phyloP scores from a whole-genome alignment of 2,329 filamentous ascomycete species.

The Claviceps cyperi region DNA sequence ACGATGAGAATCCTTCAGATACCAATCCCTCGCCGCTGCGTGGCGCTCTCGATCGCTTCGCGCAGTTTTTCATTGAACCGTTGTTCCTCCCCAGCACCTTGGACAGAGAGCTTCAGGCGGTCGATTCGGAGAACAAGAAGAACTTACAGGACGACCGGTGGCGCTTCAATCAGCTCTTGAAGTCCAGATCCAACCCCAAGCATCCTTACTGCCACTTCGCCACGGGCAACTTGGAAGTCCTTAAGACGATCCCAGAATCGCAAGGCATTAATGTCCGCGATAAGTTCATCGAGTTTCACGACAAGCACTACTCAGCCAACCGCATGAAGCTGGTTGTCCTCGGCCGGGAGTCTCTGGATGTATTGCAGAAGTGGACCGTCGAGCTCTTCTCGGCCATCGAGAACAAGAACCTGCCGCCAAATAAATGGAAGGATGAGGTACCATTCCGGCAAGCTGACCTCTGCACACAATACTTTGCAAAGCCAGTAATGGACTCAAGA shows the following conservation, averaged over 20 bases:
- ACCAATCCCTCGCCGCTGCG: slow-evolving; percentile 48
- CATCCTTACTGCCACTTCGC: slow-evolving; percentile 89
- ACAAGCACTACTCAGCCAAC: slow-evolving; percentile 82
- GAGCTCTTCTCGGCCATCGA: slow-evolving; percentile 70
- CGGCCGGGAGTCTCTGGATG: slow-evolving; percentile 67
- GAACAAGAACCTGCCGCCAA: slow-evolving; percentile 62
- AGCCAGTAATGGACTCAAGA: slow-evolving; percentile 79
- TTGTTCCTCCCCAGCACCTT: slow-evolving; percentile 74
- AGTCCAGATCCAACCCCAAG: slow-evolving; percentile 71
- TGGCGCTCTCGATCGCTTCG: slow-evolving; percentile 78
- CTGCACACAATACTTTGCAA: slow-evolving; percentile 64
- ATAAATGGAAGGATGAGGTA: slow-evolving; percentile 37
- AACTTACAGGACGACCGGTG: slow-evolving; percentile 84
- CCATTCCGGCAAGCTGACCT: slow-evolving; percentile 36
- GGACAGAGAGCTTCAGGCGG: slow-evolving; percentile 74
- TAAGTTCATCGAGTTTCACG: slow-evolving; percentile 87
- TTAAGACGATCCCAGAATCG: slow-evolving; percentile 69
- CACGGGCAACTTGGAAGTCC: slow-evolving; percentile 73
- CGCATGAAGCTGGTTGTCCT: slow-evolving; percentile 84
- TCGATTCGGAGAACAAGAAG: slow-evolving; percentile 96
- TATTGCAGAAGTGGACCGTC: slow-evolving; percentile 68
- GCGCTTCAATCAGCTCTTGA: slow-evolving; percentile 77
- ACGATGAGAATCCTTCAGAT: slow-evolving; percentile 40
- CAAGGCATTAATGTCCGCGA: slow-evolving; percentile 72
- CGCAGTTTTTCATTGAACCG: slow-evolving; percentile 84